These are phyloP conservation scores for Hyphopichia pseudoburtonii DNA, from an alignment of 1,139 yeast genomes.

Conservation along the genomic window DNA sequence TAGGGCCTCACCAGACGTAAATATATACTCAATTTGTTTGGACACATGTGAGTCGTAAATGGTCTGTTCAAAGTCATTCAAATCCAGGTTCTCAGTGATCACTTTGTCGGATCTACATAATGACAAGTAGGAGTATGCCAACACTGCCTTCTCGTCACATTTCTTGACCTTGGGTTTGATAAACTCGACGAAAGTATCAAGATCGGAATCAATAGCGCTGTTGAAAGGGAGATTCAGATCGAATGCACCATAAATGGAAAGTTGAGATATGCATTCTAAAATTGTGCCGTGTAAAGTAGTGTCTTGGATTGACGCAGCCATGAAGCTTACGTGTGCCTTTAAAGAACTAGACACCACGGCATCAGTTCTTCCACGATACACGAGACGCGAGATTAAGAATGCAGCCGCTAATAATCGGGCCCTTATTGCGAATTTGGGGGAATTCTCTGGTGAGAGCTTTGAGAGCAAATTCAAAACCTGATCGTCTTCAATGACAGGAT, in stretches of 20 bases:
- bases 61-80: conserved; percentile 38
- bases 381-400: conserved; percentile 53
- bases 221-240: conserved; percentile 23
- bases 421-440: conserved; percentile 16
- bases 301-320: conserved; percentile 14
- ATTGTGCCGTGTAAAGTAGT: conserved; percentile 27
- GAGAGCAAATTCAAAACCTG: conserved; percentile 11
- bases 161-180: conserved; percentile 50
- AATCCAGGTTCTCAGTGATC: conserved; percentile 16
- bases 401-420: conserved; percentile 41
- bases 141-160: conserved; percentile 59
- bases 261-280: conserved; percentile 51
- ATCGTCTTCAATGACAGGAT: conserved; percentile 23
- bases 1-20: conserved; percentile 84
- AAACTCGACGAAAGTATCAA: conserved; percentile 25
- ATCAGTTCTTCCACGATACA: conserved; percentile 34
- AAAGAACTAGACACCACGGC: conserved; percentile 1
- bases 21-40: conserved; percentile 71
- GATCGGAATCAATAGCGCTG: conserved; percentile 10
- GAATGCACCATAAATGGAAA: conserved; percentile 61
- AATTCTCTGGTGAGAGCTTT: conserved; percentile 10
- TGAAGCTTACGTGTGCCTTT: not conserved
- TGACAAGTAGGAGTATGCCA: conserved; percentile 56
- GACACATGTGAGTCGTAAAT: conserved; percentile 61
- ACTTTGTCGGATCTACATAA: conserved; percentile 30